phyloP scores from a whole-genome alignment of 2,329 filamentous ascomycete species.

The Microdochium bolleyi region DNA sequence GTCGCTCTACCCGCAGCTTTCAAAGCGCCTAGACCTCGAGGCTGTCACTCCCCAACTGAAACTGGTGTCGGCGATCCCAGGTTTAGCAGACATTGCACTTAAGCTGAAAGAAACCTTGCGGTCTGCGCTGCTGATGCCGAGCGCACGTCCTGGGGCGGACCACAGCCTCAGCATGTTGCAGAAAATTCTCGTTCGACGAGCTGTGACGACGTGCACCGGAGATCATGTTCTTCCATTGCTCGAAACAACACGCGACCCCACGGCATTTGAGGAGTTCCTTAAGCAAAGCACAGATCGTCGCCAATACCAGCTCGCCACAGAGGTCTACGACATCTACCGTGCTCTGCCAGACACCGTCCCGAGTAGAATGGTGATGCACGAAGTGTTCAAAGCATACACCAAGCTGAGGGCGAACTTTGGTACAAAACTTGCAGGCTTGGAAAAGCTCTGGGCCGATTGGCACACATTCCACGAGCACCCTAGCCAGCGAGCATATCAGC shows the following conservation, averaged over 20 bases:
- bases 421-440: constrained; percentile 29
- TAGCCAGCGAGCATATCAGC: constrained; percentile 36
- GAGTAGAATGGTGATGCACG: constrained; percentile 28
- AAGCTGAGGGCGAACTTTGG: constrained; percentile 24
- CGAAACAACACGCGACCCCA: constrained; percentile 24
- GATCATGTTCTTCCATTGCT: constrained; percentile 28
- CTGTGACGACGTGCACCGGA: constrained; percentile 14
- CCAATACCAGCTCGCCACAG: constrained; percentile 22
- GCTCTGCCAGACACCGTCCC: constrained; percentile 28
- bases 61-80: constrained; percentile 12
- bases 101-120: constrained; percentile 8
- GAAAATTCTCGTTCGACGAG: constrained; percentile 18
- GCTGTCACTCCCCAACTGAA: constrained; percentile 13
- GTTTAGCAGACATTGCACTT: constrained; percentile 15
- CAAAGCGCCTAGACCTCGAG: constrained; percentile 15
- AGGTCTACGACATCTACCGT: constrained; percentile 39
- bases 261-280: constrained; percentile 37
- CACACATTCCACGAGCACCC: constrained; percentile 28
- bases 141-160: neutral
- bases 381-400: constrained; percentile 28
- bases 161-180: constrained; percentile 10
- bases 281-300: constrained; percentile 16
- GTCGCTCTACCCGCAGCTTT: constrained; percentile 16
- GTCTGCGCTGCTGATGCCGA: neutral
- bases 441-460: constrained; percentile 42